Base-by-base conservation (phyloP, 2,329 filamentous ascomycete genomes). In the Cryphonectria nitschkei region DNA sequence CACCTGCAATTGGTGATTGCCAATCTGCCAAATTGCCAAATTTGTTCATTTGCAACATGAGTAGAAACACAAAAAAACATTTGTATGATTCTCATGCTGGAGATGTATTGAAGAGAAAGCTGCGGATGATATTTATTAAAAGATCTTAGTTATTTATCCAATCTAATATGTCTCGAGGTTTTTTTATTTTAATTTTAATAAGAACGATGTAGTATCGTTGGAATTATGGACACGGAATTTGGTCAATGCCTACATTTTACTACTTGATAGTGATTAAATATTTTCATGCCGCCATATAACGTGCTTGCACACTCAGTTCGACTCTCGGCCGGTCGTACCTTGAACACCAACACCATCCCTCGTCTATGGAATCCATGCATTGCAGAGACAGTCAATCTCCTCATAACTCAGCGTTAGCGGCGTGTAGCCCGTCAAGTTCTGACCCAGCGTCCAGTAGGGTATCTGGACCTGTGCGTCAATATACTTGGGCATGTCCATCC, bases 361-460 rank as follows among this genome's bases (percentile, higher is more conserved):
- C 26, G 16, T 32, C 29, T 34, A 58, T 16, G 26, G 54, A 14
- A 58, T 58, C 54, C 54, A 58, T 58, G 54, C 54, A 34, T 34
- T 58, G 14, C 54, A 58, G 54, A 58, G 54, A 58, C 54, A 58
- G 54, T 58, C 29, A 16, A 34, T 58, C 54, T 58, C 52, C 26
- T 56, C 54, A 14, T 19, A 34, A 2, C 26, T 58, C 54, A 58
- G 54, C 29, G 54, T 34, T 13, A 58, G 5, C 26, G 54, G 54
- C 6, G 54, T 58, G 54, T 58, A 58, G 13, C 54, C 54, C 54
- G 54, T 58, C 54, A 58, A 14, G 29, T 58, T 58, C 54, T 58
- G 54, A 19, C 54, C 54, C 29, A 34, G 29, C 26, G 26, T 58
- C 54, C 54, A 58, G 26, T 32, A 34, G 13, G 54, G 26, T 6